Percentiles rank a stretch among this genome's conserved stretches.
Evolutionary conservation across 2,329 filamentous ascomycete species (phyloP).

Genomic region (Diaporthe capsici): DNA sequence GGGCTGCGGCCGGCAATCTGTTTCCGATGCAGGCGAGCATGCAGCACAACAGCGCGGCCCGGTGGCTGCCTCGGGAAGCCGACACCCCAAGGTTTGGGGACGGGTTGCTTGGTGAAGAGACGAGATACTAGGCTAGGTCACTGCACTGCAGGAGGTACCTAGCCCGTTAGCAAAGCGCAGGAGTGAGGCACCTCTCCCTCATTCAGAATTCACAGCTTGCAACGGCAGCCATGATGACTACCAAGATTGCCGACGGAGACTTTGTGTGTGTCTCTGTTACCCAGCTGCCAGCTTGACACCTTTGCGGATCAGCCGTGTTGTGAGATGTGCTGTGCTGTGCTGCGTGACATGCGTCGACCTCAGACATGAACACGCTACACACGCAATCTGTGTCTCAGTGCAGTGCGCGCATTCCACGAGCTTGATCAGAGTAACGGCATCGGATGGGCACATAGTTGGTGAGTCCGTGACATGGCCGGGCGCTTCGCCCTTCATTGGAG

Average conservation of each 20-base stretch:
- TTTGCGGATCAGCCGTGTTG: slow-evolving; percentile 37
- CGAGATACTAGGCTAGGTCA: background rate
- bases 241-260: slow-evolving; percentile 24
- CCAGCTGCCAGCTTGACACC: slow-evolving; percentile 34
- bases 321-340: slow-evolving; percentile 9
- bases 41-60: slow-evolving; percentile 15
- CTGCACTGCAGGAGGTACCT: background rate
- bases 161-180: background rate
- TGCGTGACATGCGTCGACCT: slow-evolving; percentile 34
- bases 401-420: slow-evolving; percentile 38
- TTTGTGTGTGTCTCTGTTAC: slow-evolving; percentile 12
- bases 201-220: background rate
- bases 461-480: background rate
- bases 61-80: slow-evolving; percentile 28
- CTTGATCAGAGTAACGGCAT: slow-evolving; percentile 41
- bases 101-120: background rate
- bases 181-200: too few relatives aligned
- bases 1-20: slow-evolving; percentile 6
- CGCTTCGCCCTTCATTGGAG: background rate
- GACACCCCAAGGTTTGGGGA: slow-evolving; percentile 18
- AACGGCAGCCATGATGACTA: background rate
- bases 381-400: slow-evolving; percentile 37
- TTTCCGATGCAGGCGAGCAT: slow-evolving; percentile 5
- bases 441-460: slow-evolving; percentile 36
- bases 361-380: slow-evolving; percentile 39